phyloP scores from a whole-genome alignment of 306 rosid species.

The Corylus avellana region DNA sequence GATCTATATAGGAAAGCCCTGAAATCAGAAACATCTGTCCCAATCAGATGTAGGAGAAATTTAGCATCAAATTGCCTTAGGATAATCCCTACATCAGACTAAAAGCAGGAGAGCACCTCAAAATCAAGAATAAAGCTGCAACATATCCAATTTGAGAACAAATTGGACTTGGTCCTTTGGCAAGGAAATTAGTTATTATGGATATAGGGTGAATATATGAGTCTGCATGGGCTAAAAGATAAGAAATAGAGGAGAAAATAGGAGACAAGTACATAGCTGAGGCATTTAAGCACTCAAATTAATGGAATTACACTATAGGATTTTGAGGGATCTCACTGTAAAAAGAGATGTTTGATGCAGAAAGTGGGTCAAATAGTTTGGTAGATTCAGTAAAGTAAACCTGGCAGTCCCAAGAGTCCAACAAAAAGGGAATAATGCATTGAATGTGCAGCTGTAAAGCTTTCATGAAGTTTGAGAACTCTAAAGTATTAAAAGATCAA shows the following conservation, averaged over 20 bases:
- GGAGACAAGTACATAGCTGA: not conserved
- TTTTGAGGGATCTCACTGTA: not conserved
- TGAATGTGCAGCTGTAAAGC: no score
- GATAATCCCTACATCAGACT: not conserved
- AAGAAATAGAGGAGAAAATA: no score
- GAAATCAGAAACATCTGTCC: not conserved
- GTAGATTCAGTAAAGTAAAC: no score
- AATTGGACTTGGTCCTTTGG: not conserved
- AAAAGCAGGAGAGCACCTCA: not conserved
- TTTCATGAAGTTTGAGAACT: no score
- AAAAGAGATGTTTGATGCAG: no score
- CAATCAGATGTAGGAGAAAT: not conserved
- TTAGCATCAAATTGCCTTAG: not conserved
- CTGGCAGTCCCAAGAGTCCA: no score
- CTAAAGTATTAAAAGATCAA: no score
- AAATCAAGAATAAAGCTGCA: not conserved
- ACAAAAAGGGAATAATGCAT: no score
- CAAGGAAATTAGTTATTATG: not conserved
- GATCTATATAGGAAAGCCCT: not conserved
- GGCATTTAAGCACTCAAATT: not conserved
- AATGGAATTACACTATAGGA: not conserved
- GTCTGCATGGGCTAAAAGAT: not conserved
- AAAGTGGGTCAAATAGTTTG: no score
- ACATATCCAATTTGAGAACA: not conserved
- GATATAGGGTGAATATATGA: not conserved